Evolutionary conservation across 176 grass and related monocot genomes (phyloP).

Genomic region (Rhynchospora pubera): DNA sequence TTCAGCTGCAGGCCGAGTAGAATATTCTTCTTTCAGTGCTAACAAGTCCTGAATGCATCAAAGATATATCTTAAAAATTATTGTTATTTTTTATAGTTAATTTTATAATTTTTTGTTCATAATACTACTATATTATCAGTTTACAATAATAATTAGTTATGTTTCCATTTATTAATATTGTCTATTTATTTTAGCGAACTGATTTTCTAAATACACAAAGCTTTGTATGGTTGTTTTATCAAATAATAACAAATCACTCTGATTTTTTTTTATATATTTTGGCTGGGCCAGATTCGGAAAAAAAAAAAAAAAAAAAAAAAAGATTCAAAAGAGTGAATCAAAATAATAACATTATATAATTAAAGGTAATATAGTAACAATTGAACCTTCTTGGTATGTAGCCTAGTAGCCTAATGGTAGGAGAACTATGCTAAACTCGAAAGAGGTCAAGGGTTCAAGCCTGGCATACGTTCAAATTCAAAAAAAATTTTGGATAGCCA

Average conservation of each 20-base stretch:
- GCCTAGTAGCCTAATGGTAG: too few species aligned
- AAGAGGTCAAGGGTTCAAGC: too few species aligned
- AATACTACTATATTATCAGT: background rate
- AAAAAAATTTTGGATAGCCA: too few species aligned
- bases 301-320: too few species aligned
- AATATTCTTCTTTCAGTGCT: constrained; percentile 93
- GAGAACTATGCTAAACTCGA: too few species aligned
- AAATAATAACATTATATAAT: background rate
- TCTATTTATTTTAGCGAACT: background rate
- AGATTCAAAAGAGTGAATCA: background rate
- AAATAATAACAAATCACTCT: background rate
- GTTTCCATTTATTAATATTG: background rate
- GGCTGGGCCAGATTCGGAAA: too few species aligned
- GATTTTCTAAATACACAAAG: background rate
- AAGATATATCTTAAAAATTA: background rate
- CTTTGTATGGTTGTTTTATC: background rate
- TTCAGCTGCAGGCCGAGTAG: constrained; percentile 63
- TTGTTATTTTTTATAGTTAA: background rate
- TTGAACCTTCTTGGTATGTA: background rate
- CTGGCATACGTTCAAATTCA: too few species aligned
- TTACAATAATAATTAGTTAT: background rate
- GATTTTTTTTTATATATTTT: background rate
- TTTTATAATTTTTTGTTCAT: background rate
- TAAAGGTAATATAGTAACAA: background rate
- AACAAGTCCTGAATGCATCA: constrained; percentile 63